Evolutionary conservation across 164 flowering plant species (phyloP), one percentile per base, ranked within the genome.

Genomic region (Vitis rupestris): DNA sequence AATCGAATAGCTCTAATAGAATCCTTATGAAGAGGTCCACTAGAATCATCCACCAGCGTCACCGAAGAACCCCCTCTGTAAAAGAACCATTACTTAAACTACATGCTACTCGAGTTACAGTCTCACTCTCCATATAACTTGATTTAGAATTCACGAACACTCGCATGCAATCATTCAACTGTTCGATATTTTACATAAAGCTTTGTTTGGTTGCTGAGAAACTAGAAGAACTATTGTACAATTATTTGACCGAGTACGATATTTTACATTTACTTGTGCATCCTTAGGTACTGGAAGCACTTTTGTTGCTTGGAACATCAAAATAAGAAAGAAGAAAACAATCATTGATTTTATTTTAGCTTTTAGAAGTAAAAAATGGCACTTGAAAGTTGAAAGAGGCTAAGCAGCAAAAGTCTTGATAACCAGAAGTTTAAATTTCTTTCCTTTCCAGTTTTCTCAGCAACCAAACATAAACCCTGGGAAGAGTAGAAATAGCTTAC

Each of bases 1-100:
- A 80, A 93, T 53, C 86, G 80, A 60, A 93, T 82, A 62, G 94
- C 91, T 73, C 98, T 82, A 59, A 95, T 82, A n/a, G 92, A 88
- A 75, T 89, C 94, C 16, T 81, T 82, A 73, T 91, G 98, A 55
- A 66, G 60, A 55, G 80, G 73, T 47, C 75, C 87, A 52, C 74
- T 84, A 44, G 90, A 82, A 59, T 83, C 93, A 71, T 87, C 93
- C 50, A 57, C 76, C 64, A 93, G 80, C 48, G 77, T 27, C 61
- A 83, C 83, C 4, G 81, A 65, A 64, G 77, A 78, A 59, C 78
- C 75, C 13, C 70, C 80, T 56, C 98, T 93, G 79, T 23, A 56
- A 56, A 72, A 13, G 14, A 51, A 59, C 10, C 8, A 17, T 4
- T 44, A n/a, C 14, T 49, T 19, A 64, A 23, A 23, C 16, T 50